Evolutionary conservation across 441 rosid species (phyloP), one percentile per base, ranked within the genome.

Genomic region (Hypseocharis bilobata): DNA sequence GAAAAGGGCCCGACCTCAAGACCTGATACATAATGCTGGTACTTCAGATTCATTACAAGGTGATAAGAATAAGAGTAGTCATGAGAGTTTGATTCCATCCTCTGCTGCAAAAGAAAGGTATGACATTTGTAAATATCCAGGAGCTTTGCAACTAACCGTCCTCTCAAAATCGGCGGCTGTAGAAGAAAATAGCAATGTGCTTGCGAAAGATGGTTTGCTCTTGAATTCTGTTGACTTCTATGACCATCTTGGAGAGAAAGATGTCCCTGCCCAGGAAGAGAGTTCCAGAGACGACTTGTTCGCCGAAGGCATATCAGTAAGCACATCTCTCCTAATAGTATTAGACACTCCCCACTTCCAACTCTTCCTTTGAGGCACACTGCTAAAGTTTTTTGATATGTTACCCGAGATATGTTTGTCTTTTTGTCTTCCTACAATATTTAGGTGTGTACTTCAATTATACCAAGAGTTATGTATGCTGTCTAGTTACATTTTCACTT

Each of bases 1-100:
- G 49, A 85, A 89, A 81, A 87, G 79, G 62, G 65, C 76, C 32
- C 73, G 81, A 61, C 56, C 75, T 59, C 76, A 64, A 68, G 70
- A 68, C 70, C 52, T 68, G 30, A 52, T 30, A 13, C 55, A 25
- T 64, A 69, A 55, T 69, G 36, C 62, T 3, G 76, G 72, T 66
- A 64, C 34, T 66, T 63, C 73, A 62, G 68, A 74, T 60, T 66
- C 72, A 54, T 70, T 69, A 22, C 52, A 70, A 52, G 65, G 49
- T 65, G 58, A 79, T 54, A 67, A 69, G 64, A 38, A 27, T 40
- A 77, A 73, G 57, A 32, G 44, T 60, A 45, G 60, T 7, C 69
- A 20, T 45, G 42, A 36, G 44, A 49, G 67, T 63, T 65, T 72
- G 19, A 63, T 51, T 55, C 59, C 80, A 68, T 26, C 30, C 45